Evolutionary conservation across 164 flowering plant genomes (phyloP), one percentile per base, ranked within the genome.

Genomic region (Dillenia turbinata): DNA sequence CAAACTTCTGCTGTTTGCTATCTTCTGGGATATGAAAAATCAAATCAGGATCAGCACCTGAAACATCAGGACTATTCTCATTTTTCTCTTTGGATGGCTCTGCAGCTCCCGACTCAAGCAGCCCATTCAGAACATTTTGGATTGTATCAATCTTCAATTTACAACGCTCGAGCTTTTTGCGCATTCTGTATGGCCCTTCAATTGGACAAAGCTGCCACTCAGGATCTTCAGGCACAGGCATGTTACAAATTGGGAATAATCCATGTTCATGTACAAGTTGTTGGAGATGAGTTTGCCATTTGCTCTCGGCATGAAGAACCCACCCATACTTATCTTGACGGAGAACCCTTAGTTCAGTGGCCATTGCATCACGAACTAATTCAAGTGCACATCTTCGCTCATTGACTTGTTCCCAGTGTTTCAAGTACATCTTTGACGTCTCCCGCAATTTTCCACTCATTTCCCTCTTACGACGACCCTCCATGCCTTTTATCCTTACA

Each of bases 301-400:
- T 96, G 69, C 99, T 95, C 76, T 95, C 99, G 67, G 99, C 99
- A 82, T 95, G 98, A n/a, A 95, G 88, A 68, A 95, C 89, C 98
- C 97, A 95, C 45, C 99, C 99, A 75, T 95, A 95, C 70, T 95
- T 95, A 75, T 95, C 98, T 70, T 92, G 98, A 26, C 98, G 92
- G 50, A 95, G 83, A 66, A 86, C 91, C 75, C 99, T 86, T 61
- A 95, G 77, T 77, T 95, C 98, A 57, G 98, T 88, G 43, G 98
- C 81, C 97, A 92, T 81, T 47, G 85, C 79, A 76, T 92, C 97
- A 56, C 99, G 94, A 53, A 92, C 83, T 70, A 81, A 74, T 63
- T 92, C 99, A 64, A 95, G 86, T 24, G 96, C 97, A 77, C 81
- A 87, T 68, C 99, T 84, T 46, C 96, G 79, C 68, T 95, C 98